These are phyloP conservation scores for Calonectria hawksworthii DNA, from an alignment of 2,329 filamentous ascomycete species.

Conservation along the genomic window DNA sequence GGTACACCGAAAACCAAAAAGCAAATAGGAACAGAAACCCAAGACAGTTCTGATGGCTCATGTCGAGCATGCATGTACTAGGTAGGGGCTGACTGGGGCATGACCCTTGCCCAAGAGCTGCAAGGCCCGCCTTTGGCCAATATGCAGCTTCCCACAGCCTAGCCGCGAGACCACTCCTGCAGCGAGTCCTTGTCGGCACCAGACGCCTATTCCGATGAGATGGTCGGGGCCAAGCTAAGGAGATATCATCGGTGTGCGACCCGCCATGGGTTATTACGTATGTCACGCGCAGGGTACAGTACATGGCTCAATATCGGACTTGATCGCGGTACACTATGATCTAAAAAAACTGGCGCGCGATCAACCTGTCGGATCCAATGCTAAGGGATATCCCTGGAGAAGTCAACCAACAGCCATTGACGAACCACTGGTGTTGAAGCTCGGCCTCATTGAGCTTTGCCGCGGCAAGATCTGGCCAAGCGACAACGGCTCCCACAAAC, in stretches of 20 bases:
- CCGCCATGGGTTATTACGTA: constrained; percentile 40
- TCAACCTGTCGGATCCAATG: constrained; percentile 17
- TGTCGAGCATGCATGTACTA: constrained; percentile 33
- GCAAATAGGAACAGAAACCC: constrained; percentile 6
- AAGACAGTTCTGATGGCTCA: constrained; percentile 39
- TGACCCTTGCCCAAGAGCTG: constrained; percentile 38
- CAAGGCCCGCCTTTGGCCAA: constrained; percentile 43
- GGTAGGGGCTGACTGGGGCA: constrained; percentile 38
- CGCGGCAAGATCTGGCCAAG: constrained; percentile 30
- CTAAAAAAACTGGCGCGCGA: constrained; percentile 21
- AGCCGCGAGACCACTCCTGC: constrained; percentile 39
- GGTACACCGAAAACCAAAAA: constrained; percentile 26
- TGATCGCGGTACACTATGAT: constrained; percentile 37
- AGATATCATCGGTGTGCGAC: constrained; percentile 35
- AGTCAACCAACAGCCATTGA: background rate
- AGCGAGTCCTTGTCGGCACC: constrained; percentile 40
- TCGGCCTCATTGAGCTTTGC: constrained; percentile 39
- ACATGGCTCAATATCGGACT: constrained; percentile 20
- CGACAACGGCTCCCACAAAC: background rate
- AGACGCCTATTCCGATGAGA: constrained; percentile 43
- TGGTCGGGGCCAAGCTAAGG: constrained; percentile 36
- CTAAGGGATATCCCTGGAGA: constrained; percentile 10
- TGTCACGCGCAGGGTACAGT: constrained; percentile 37
- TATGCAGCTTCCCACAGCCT: constrained; percentile 42
- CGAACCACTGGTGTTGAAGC: constrained; percentile 15